phyloP scores from a whole-genome alignment of 1,284 basidiomycete species.

The Apiotrichum porosum region DNA sequence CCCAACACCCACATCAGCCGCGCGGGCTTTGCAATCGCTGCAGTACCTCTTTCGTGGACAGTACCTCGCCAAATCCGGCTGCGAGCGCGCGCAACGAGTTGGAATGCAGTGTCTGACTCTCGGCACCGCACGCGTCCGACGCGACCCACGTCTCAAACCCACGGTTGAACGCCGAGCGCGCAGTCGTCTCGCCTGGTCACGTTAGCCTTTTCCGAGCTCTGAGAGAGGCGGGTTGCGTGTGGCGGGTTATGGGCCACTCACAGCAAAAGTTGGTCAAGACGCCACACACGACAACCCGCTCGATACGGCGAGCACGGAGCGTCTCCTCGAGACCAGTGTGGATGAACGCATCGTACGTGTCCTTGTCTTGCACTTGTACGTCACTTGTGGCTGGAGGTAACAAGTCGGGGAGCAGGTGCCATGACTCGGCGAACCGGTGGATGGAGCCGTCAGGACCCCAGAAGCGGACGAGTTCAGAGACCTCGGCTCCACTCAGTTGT shows the following conservation, averaged over 20 bases:
- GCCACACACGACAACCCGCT: not conserved
- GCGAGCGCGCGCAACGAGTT: not conserved
- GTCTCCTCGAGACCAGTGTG: constrained; percentile 3
- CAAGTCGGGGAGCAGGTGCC: not conserved
- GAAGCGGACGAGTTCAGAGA: constrained; percentile 3
- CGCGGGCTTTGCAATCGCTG: no score
- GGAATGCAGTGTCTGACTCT: not conserved
- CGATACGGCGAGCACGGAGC: not conserved
- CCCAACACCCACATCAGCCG: no score
- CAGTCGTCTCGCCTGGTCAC: constrained; percentile 4
- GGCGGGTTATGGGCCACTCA: no score
- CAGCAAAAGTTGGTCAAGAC: constrained; percentile 8
- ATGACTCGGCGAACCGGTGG: not conserved
- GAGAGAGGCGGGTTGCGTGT: no score
- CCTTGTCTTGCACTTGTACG: constrained; percentile 3
- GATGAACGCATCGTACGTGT: constrained; percentile 8
- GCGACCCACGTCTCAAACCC: constrained; percentile 5
- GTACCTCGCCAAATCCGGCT: constrained; percentile 4
- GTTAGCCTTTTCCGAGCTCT: not conserved
- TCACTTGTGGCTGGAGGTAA: not conserved
- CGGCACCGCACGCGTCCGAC: constrained; percentile 4
- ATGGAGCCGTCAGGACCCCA: not conserved
- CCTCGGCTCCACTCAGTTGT: not conserved
- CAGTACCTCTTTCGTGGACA: not conserved
- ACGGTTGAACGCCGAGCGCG: constrained; percentile 7